Evolutionary conservation across 163 green algal genomes (phyloP).

Genomic region (Botryococcus braunii): DNA sequence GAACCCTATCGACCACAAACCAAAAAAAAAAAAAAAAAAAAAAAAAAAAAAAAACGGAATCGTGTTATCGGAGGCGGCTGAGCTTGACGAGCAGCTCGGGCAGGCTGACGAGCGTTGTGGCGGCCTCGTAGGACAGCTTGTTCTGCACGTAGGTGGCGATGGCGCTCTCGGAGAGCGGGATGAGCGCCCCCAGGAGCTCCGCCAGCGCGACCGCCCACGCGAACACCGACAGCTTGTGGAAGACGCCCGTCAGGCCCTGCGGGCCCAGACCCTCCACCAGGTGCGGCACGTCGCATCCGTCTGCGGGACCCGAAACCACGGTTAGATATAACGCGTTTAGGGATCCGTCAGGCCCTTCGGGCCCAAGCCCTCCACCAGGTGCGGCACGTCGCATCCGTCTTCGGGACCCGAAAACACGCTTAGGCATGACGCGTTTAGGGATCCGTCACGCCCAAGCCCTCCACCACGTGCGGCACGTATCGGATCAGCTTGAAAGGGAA

Average conservation of each 20-base stretch:
- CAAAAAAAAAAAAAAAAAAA: too few species aligned
- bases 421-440: neutral
- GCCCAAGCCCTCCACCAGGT: conserved; percentile 7
- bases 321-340: neutral
- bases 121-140: conserved; percentile 1
- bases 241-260: conserved; percentile 4
- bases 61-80: too few species aligned
- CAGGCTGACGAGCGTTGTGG: neutral
- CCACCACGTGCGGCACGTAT: conserved; percentile 3
- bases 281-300: conserved; percentile 7
- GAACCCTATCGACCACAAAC: too few species aligned
- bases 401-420: neutral
- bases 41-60: too few species aligned
- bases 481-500: too few species aligned
- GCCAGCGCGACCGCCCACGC: conserved; percentile 2
- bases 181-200: neutral
- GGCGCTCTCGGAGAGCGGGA: conserved; percentile 3
- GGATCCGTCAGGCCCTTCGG: conserved; percentile 3
- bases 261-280: conserved; percentile 5
- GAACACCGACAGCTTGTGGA: conserved; percentile 1
- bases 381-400: conserved; percentile 8
- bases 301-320: neutral
- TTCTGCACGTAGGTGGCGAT: conserved; percentile 5
- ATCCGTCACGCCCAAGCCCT: conserved; percentile 7
- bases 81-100: conserved; percentile 4